Base-by-base conservation (phyloP, 2,329 filamentous ascomycete genomes). In the Diaporthe capsici region DNA sequence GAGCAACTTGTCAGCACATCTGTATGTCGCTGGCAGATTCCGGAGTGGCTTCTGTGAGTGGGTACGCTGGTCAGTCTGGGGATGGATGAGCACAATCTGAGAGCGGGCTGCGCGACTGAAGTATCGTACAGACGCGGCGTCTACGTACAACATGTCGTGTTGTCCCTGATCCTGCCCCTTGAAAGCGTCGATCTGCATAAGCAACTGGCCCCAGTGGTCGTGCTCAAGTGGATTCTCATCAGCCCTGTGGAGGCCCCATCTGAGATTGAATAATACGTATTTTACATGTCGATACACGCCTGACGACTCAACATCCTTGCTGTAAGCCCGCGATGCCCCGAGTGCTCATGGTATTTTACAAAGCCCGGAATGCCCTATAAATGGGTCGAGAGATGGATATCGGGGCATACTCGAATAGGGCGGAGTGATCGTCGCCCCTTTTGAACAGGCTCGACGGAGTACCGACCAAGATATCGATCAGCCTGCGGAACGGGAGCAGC, bases 351-450 rank as follows among this genome's bases (percentile, higher is more conserved):
- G 65, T 70, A 70, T 70, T 70, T 70, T 70, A 70, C 49, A 39
- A 22, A 4, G 49, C 65, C 49, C 34, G 34, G 28, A 39, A 42
- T 42, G 13, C 22, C 49, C 34, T 34, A 42, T 42, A 15, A 31
- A 28, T 68, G 65, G 65, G 49, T 70, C 65, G n/a, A 15, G 2
- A 8, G 65, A 70, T 55, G 47, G 47, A 8, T 53, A 68, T 53
- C 47, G 34, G 47, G 12, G 65, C 34, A 8, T 13, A 51, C 47
- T 55, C 34, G 34, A 70, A 42, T 4, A 70, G 25, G 34, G 65
- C 65, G 65, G 49, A 70, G 34, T 70, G 65, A 70, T 55, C 65
- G 49, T 70, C 65, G 34, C 65, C 65, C 65, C 65, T 70, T 55
- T 70, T 55, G 65, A 70, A 53, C 47, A 28, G 31, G n/a, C 65